Conservation (phyloP, 2,329 filamentous ascomycete genomes). For the Fusarium sulawesiense region DNA sequence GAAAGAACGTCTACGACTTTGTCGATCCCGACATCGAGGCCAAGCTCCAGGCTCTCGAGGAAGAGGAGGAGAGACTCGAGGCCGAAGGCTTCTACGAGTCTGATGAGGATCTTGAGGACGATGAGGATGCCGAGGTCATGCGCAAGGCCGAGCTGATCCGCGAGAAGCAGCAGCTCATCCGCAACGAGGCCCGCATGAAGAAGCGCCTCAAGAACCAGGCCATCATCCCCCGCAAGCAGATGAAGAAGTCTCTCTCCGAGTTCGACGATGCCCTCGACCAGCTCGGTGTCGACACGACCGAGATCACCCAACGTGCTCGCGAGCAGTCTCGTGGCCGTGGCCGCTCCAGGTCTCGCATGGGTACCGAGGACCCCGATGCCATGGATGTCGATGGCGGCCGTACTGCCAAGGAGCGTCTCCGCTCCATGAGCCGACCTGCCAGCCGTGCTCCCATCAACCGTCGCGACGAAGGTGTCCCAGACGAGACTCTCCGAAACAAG, state of each 20-base stretch:
- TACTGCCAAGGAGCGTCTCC: slow-evolving; percentile 66
- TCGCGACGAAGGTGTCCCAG: slow-evolving; percentile 79
- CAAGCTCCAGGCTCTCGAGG: slow-evolving; percentile 91
- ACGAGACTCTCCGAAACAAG: slow-evolving; percentile 75
- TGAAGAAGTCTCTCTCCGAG: slow-evolving; percentile 84
- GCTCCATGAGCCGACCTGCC: slow-evolving; percentile 79
- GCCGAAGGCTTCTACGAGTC: slow-evolving; percentile 94
- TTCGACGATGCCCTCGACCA: slow-evolving; percentile 88
- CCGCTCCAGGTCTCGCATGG: slow-evolving; percentile 73
- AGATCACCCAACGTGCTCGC: slow-evolving; percentile 78
- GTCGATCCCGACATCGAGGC: slow-evolving; percentile 96
- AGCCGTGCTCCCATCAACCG: slow-evolving; percentile 76
- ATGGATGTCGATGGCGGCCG: slow-evolving; percentile 76
- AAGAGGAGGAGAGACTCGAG: slow-evolving; percentile 93
- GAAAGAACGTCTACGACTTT: slow-evolving; percentile 97
- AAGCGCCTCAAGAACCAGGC: slow-evolving; percentile 98
- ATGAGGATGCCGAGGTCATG: slow-evolving; percentile 85
- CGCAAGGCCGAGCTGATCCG: slow-evolving; percentile 96
- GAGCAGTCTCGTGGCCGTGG: slow-evolving; percentile 73
- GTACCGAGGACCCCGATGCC: slow-evolving; percentile 72
- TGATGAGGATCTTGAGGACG: slow-evolving; percentile 83
- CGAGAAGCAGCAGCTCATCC: slow-evolving; percentile 91
- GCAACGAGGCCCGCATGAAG: slow-evolving; percentile 94
- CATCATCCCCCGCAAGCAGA: slow-evolving; percentile 85
- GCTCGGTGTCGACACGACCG: slow-evolving; percentile 85